Evolutionary conservation across 2,329 filamentous ascomycete genomes (phyloP).

Genomic region (Phialophora macrospora): DNA sequence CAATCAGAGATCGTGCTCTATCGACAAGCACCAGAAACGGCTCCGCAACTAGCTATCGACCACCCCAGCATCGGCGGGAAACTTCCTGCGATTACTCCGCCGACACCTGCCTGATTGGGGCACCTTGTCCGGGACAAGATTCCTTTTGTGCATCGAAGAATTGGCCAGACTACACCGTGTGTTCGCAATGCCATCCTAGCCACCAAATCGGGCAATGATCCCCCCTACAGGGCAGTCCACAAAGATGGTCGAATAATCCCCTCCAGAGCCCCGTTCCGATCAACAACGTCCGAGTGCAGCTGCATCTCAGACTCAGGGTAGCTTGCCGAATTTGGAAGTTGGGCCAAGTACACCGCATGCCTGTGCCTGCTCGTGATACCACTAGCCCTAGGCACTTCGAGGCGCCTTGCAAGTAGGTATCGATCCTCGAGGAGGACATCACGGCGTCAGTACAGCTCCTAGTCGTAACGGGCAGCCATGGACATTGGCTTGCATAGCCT

Average conservation of each 20-base stretch:
- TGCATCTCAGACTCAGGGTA: not conserved
- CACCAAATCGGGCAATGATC: not conserved
- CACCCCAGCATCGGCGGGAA: constrained; percentile 39
- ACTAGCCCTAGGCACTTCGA: not conserved
- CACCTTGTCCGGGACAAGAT: not conserved
- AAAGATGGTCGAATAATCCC: not conserved
- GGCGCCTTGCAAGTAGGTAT: not conserved
- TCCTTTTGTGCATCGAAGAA: not conserved
- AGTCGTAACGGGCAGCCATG: not conserved
- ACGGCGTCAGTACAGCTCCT: not conserved
- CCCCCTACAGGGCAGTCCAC: not conserved
- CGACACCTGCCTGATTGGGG: constrained; percentile 36
- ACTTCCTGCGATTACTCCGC: constrained; percentile 31
- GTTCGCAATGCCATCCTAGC: not conserved
- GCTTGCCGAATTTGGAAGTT: not conserved
- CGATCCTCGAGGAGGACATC: not conserved
- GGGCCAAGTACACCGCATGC: not conserved
- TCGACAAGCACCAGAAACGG: constrained; percentile 66
- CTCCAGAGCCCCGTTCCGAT: not conserved
- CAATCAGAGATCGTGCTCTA: constrained; percentile 98
- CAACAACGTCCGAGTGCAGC: not conserved
- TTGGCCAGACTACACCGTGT: not conserved
- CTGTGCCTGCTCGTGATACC: not conserved
- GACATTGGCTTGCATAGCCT: not conserved
- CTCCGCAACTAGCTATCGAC: constrained; percentile 37